Evolutionary conservation across 1,139 yeast genomes (phyloP).

Genomic region (Diutina ranongensis): DNA sequence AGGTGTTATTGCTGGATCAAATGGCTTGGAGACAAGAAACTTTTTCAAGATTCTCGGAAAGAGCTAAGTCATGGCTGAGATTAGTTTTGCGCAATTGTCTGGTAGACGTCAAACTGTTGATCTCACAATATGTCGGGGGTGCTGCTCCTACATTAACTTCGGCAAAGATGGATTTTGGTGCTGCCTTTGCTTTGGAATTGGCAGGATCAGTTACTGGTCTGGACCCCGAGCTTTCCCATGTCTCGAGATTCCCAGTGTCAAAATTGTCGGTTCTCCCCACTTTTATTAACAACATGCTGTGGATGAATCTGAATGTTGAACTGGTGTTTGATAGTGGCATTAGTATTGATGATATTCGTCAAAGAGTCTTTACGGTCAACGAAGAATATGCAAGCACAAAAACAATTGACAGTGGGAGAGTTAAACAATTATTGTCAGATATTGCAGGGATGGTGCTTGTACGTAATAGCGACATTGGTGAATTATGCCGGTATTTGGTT

Average conservation of each 20-base stretch:
- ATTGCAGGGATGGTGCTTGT: slow-evolving; percentile 38
- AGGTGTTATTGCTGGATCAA: slow-evolving; percentile 65
- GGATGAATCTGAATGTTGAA: slow-evolving; percentile 1
- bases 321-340: not conserved
- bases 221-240: slow-evolving; percentile 41
- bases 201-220: slow-evolving; percentile 60
- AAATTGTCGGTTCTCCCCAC: slow-evolving; percentile 69
- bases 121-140: slow-evolving; percentile 48
- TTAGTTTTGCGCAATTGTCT: slow-evolving; percentile 43
- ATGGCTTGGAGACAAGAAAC: slow-evolving; percentile 67
- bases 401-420: not conserved
- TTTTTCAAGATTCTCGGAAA: slow-evolving; percentile 43
- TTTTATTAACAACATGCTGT: slow-evolving; percentile 26
- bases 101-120: slow-evolving; percentile 65
- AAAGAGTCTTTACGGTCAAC: slow-evolving; percentile 9
- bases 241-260: slow-evolving; percentile 28
- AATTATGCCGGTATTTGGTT: slow-evolving; percentile 47
- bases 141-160: slow-evolving; percentile 17
- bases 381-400: slow-evolving; percentile 8
- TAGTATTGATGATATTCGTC: slow-evolving; percentile 11
- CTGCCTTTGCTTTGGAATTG: slow-evolving; percentile 82
- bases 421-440: slow-evolving; percentile 35
- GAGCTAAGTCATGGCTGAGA: slow-evolving; percentile 59
- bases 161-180: slow-evolving; percentile 55
- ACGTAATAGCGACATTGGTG: slow-evolving; percentile 35